Conservation (phyloP, 768 basidiomycete species). For the Trametes elegans region DNA sequence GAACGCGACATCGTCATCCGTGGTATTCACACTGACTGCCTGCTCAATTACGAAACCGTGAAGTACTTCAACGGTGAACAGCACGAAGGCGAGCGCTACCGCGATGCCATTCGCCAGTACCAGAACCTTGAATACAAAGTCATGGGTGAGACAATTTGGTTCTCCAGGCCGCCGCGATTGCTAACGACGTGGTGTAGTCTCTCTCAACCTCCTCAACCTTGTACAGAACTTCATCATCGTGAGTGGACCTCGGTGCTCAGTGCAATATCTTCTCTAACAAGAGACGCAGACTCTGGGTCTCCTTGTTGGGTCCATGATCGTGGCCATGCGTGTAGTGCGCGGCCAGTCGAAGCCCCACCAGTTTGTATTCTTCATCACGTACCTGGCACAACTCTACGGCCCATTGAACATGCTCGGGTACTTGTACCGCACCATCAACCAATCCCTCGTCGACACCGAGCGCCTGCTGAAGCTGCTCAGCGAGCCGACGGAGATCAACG, state of each 20-base stretch:
- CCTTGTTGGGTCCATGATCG: constrained; percentile 77
- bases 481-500: constrained; percentile 82
- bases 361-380: constrained; percentile 81
- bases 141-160: constrained; percentile 46
- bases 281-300: constrained; percentile 64
- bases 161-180: neutral
- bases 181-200: constrained; percentile 39
- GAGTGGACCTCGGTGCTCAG: constrained; percentile 24
- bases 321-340: constrained; percentile 64
- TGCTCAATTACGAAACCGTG: constrained; percentile 82
- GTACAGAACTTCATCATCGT: constrained; percentile 82
- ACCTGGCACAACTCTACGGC: constrained; percentile 73
- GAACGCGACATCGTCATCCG: constrained; percentile 79
- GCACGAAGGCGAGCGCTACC: constrained; percentile 71
- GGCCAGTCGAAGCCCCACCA: constrained; percentile 51
- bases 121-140: constrained; percentile 75
- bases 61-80: constrained; percentile 89
- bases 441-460: constrained; percentile 80
- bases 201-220: constrained; percentile 72
- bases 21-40: constrained; percentile 79
- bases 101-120: constrained; percentile 68
- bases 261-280: neutral
- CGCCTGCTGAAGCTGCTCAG: constrained; percentile 77
- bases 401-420: constrained; percentile 78
- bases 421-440: constrained; percentile 75